Evolutionary conservation across 2,329 filamentous ascomycete species (phyloP), one percentile per base, ranked within the genome.

Genomic region (Colletotrichum orbiculare): DNA sequence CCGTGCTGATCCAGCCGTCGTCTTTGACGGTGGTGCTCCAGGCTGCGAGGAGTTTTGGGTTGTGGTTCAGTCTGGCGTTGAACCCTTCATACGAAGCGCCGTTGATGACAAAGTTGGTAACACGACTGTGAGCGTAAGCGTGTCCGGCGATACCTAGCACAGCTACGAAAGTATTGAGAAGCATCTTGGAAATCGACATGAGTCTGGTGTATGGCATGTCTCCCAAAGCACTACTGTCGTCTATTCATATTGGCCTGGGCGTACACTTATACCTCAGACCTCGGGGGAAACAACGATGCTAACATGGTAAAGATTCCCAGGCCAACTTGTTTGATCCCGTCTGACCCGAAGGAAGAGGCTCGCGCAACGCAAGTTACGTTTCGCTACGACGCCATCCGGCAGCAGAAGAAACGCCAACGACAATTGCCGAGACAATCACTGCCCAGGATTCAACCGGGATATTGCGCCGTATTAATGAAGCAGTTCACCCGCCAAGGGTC

Each of bases 1-100:
- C 70, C 1, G 80, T 81, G 13, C 80, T 74, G 62, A 89, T 77
- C 72, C 82, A 88, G 37, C 85, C 85, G 68, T 83, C 79, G 71
- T 87, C 84, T 1, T 73, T 70, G 42, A 82, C 81, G 6, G 78
- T 73, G 49, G 81, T 82, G 13, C 79, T 79, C 87, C 88, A 90
- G 67, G 82, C 88, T 55, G 86, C 82, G 33, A 77, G 55, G 49
- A 70, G 64, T 42, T 68, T 52, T 11, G 72, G 64, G 41, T 64
- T 68, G 43, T 48, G 1, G n/a, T 54, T 55, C 2, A 63, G 59
- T 6, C 68, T 68, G 4, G 73, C 70, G 49, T 80, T 70, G 71
- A 79, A 83, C 46, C 82, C 81, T 34, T 74, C 69, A 71, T 82
- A 82, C 69, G 77, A 81, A 4, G 73, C 73, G 54, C 83, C 83